Conservation (phyloP, 805 yeast genomes). For the Kodamaea kaohsiungensis region DNA sequence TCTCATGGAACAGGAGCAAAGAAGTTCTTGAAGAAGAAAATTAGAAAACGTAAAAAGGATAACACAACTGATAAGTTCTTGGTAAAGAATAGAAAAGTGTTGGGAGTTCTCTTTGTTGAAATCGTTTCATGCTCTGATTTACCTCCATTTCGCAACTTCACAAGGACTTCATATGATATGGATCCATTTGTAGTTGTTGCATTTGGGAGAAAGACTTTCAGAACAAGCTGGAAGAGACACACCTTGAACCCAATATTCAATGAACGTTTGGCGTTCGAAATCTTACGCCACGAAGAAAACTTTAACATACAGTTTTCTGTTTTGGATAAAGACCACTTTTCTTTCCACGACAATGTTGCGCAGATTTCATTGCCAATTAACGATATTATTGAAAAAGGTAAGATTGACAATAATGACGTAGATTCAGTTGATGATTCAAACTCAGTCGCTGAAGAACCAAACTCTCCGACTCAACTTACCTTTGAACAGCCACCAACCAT, state of each 20-base stretch:
- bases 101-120: conserved; percentile 78
- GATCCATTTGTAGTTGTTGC: conserved; percentile 94
- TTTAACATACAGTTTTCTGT: conserved; percentile 71
- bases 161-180: conserved; percentile 85
- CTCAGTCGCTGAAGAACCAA: not conserved
- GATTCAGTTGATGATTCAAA: not conserved
- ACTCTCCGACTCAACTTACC: not conserved
- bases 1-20: not conserved
- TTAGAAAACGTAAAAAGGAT: conserved; percentile 11
- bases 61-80: conserved; percentile 28
- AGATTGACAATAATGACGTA: not conserved
- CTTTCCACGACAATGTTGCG: conserved; percentile 84
- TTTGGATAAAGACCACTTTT: conserved; percentile 80
- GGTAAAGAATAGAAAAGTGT: conserved; percentile 39
- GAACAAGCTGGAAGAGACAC: conserved; percentile 84
- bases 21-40: not conserved
- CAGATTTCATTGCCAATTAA: conserved; percentile 55
- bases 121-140: conserved; percentile 71
- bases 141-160: conserved; percentile 73
- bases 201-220: conserved; percentile 82
- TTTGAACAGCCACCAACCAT: not conserved
- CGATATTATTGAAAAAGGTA: conserved; percentile 38
- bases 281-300: conserved; percentile 61
- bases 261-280: conserved; percentile 78
- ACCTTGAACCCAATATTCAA: conserved; percentile 80